Conservation (phyloP, 306 rosid genomes). For the Purshia tridentata region DNA sequence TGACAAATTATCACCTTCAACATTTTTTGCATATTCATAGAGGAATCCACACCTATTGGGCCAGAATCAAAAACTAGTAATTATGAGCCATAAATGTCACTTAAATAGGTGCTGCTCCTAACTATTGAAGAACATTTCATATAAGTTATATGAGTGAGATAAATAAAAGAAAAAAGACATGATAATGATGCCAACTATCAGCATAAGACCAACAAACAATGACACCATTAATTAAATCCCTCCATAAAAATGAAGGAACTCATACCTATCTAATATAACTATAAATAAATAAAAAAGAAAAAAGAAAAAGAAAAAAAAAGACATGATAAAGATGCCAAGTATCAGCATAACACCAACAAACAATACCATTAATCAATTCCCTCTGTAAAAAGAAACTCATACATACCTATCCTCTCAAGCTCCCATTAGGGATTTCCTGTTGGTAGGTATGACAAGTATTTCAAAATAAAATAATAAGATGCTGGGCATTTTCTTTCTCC, state of each 20-base stretch:
- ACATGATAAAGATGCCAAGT: background rate
- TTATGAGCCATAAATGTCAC: background rate
- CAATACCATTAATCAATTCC: background rate
- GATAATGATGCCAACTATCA: background rate
- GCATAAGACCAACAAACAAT: conserved; percentile 5
- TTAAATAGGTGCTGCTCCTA: background rate
- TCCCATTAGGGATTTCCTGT: background rate
- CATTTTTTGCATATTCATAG: background rate
- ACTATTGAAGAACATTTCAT: background rate
- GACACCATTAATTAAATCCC: background rate
- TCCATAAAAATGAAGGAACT: background rate
- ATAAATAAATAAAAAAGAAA: too few species aligned
- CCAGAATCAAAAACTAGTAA: background rate
- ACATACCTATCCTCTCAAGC: background rate
- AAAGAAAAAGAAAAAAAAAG: background rate
- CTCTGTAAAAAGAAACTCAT: background rate
- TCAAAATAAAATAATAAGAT: conserved; percentile 4
- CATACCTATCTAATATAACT: too few species aligned
- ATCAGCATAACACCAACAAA: conserved; percentile 3
- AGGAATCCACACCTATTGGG: background rate
- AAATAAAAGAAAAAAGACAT: background rate
- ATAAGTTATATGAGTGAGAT: background rate
- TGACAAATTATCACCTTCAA: background rate
- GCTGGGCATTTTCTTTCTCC: background rate
- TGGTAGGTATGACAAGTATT: conserved; percentile 13